Evolutionary conservation across 495 filamentous ascomycete genomes (phyloP).

Genomic region (Podospora didyma): DNA sequence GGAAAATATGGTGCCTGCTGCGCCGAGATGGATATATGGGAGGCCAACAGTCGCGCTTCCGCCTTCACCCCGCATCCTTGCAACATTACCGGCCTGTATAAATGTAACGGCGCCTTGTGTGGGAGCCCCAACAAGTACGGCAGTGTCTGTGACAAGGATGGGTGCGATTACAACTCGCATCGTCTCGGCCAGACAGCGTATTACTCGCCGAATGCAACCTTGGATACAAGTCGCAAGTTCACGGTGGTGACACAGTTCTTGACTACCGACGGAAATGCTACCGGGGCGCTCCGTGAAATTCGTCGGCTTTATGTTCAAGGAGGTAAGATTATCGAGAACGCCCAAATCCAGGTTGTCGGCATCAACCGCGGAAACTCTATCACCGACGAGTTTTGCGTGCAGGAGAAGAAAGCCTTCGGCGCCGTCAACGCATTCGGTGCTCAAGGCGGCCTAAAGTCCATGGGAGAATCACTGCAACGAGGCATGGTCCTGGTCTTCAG

Average conservation of each 20-base stretch:
- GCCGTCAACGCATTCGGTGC: conserved; percentile 9
- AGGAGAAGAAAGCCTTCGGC: conserved; percentile 18
- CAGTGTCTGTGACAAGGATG: conserved; percentile 51
- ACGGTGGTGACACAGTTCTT: conserved; percentile 70
- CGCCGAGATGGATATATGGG: conserved; percentile 70
- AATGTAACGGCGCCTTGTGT: conserved; percentile 43
- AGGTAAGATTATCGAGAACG: conserved; percentile 46
- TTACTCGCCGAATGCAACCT: conserved; percentile 46
- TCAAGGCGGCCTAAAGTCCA: conserved; percentile 51
- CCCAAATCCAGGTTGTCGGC: not conserved
- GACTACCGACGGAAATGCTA: conserved; percentile 39
- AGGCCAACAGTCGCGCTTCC: conserved; percentile 58
- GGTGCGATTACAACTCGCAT: conserved; percentile 45
- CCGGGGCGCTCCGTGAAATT: conserved; percentile 55
- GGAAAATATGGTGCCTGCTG: conserved; percentile 60
- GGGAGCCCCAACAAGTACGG: conserved; percentile 28
- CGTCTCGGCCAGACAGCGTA: conserved; percentile 50
- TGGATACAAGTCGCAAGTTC: conserved; percentile 57
- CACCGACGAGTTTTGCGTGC: conserved; percentile 6
- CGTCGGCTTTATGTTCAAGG: conserved; percentile 63
- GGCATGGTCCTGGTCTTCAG: conserved; percentile 61
- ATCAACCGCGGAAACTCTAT: not conserved
- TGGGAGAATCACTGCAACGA: conserved; percentile 52
- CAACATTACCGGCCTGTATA: conserved; percentile 38
- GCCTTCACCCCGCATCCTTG: conserved; percentile 65